Base-by-base conservation (phyloP, 352 stramenopile genomes). In the Blastocystis sp. region DNA sequence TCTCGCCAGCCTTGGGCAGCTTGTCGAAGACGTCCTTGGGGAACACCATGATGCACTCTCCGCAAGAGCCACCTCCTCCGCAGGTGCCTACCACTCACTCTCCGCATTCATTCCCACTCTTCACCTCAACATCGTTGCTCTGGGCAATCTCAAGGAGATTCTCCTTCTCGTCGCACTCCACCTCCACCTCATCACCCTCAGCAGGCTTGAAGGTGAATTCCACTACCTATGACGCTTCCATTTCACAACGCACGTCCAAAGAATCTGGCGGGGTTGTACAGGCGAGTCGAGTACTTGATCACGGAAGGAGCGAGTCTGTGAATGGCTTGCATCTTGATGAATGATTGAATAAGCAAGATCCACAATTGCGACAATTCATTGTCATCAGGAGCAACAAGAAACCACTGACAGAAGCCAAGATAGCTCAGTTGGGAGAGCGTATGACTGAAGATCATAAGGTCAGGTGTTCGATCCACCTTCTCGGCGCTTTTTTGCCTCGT, bases 361-460 rank as follows among this genome's bases (percentile, higher is more conserved):
- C 4, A 67, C 16, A 53, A 32, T 48, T 75, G 11, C 63, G 6
- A 48, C 36, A 18, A 29, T 53, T 53, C 57, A 51, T 16, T 53
- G 32, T 53, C 36, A 16, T 75, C 24, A 75, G 16, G 36, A 36
- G 42, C 18, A 81, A 61, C 6, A 40, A 14, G 46, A 49, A 64
- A 63, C 0, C 7, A 7, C 0, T 0, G 9, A 3, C 27, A 53
- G 46, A 65, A 81, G 69, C 69, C 69, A 81, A 81, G 69, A 81
- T 81, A 81, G 69, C 69, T 81, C 69, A 81, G 69, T 81, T 81
- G 69, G 69, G 69, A 81, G 69, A 81, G 69, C 69, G 69, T 81
- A 81, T 81, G 69, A 81, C 69, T 81, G 69, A 81, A 81, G 69
- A 81, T 81, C 69, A 81, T 81, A 81, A 81, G 69, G 69, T 81